Evolutionary conservation across 2,329 filamentous ascomycete species (phyloP), one percentile per base, ranked within the genome.

Genomic region (Diaporthe eres): DNA sequence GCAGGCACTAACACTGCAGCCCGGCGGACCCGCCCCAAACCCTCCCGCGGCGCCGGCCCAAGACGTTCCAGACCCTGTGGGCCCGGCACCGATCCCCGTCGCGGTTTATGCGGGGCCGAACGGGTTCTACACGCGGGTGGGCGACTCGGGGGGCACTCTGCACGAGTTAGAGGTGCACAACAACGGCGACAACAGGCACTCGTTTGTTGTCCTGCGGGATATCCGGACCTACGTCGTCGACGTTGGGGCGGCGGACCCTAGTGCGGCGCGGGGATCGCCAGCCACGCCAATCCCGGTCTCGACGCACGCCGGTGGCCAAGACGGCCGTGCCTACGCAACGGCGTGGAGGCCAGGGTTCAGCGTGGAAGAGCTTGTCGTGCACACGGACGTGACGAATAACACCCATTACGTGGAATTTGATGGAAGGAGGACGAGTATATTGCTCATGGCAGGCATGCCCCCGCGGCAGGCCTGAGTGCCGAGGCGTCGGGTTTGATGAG

Each of bases 21-120:
- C 37, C 37, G 58, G 9, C 39, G 7, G 37, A 5, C 37, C 58
- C 58, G 22, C n/a, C 39, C n/a, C 37, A 28, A 63, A 28, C 13
- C 37, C n/a, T 19, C 2, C 60, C 60, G 39, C 60, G 37, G n/a
- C 39, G 60, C 39, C 39, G 39, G n/a, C 39, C 60, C n/a, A 63
- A 63, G 60, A 63, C 15, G 60, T 44, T 63, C 60, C 60, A 63
- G 60, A 25, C n/a, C 60, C 39, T 63, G 60, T 47, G n/a, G 60
- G 60, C n/a, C 60, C 60, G 60, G 39, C 60, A 31, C 39, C 60
- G 39, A 12, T 63, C 39, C 60, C 34, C 49, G 49, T 42, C 34
- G 65, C 28, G 15, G 15, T 28, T 22, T 10, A 42, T 63, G 60
- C 17, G 60, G 60, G 60, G 60, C 39, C 39, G 60, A 63, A 44